phyloP scores from a whole-genome alignment of 352 stramenopile genomes.

The Plasmopara viticola region DNA sequence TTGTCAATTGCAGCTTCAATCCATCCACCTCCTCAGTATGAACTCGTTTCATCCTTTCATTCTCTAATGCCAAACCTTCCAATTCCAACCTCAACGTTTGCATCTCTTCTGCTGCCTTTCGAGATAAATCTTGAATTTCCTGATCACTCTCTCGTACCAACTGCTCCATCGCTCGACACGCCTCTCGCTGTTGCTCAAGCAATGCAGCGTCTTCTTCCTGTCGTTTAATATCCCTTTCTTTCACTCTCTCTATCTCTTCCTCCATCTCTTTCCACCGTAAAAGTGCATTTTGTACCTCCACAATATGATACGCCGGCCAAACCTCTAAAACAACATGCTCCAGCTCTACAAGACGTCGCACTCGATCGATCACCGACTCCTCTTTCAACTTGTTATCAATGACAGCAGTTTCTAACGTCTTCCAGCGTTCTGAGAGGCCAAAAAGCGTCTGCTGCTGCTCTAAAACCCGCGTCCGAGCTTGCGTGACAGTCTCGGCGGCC shows the following conservation, averaged over 20 bases:
- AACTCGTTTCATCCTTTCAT: slow-evolving; percentile 13
- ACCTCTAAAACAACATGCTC: slow-evolving; percentile 8
- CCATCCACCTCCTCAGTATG: slow-evolving; percentile 22
- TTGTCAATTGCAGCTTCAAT: slow-evolving; percentile 20
- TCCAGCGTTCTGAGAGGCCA: slow-evolving; percentile 29
- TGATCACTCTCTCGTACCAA: slow-evolving; percentile 37
- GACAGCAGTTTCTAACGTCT: neutral
- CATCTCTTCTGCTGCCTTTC: slow-evolving; percentile 29
- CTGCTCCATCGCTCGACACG: slow-evolving; percentile 40
- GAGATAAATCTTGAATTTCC: slow-evolving; percentile 33
- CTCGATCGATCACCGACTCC: slow-evolving; percentile 8
- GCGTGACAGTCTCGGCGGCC: slow-evolving; percentile 36
- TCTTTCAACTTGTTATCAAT: slow-evolving; percentile 7
- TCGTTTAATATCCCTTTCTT: slow-evolving; percentile 19
- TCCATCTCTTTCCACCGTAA: slow-evolving; percentile 29
- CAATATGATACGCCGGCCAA: slow-evolving; percentile 14
- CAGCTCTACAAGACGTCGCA: slow-evolving; percentile 21
- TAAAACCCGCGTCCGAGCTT: slow-evolving; percentile 24
- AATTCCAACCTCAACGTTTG: slow-evolving; percentile 23
- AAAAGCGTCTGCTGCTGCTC: slow-evolving; percentile 52
- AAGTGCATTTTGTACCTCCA: slow-evolving; percentile 32
- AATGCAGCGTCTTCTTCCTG: slow-evolving; percentile 37
- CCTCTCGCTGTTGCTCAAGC: slow-evolving; percentile 33
- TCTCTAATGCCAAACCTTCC: slow-evolving; percentile 16
- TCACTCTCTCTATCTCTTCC: slow-evolving; percentile 24